These are phyloP conservation scores for Fusarium papillatum DNA, from an alignment of 2,329 filamentous ascomycete species.

Conservation along the genomic window DNA sequence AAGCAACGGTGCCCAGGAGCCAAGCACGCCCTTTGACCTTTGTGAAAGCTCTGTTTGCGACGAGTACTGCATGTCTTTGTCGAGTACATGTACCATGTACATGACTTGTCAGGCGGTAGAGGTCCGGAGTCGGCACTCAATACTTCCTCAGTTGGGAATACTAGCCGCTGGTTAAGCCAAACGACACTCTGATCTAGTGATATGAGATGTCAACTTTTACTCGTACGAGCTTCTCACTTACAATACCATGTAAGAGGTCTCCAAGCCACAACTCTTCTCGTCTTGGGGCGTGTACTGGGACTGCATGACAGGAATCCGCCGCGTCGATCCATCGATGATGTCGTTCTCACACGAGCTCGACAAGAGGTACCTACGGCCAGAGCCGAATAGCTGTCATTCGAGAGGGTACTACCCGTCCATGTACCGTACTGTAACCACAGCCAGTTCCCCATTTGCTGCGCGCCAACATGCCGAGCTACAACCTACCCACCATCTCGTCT, in stretches of 20 bases:
- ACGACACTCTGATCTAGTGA: neutral
- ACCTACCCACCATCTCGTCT: neutral
- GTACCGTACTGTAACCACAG: neutral
- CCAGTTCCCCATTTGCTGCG: neutral
- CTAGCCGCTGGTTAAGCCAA: neutral
- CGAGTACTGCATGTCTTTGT: neutral
- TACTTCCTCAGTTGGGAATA: neutral
- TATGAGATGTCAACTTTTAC: neutral
- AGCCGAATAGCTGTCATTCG: slow-evolving; percentile 1
- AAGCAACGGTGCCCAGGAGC: neutral
- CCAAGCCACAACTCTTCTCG: neutral
- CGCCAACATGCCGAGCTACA: slow-evolving; percentile 3
- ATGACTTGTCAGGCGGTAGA: neutral
- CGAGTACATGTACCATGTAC: neutral
- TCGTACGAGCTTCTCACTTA: neutral
- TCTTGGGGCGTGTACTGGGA: neutral
- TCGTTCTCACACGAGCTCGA: slow-evolving; percentile 4
- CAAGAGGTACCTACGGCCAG: slow-evolving; percentile 4
- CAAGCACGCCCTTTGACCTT: neutral
- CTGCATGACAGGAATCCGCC: neutral
- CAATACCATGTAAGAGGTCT: neutral
- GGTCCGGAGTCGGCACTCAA: neutral
- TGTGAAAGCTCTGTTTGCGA: neutral
- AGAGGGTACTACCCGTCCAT: slow-evolving; percentile 5
- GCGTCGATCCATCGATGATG: slow-evolving; percentile 33